phyloP scores from a whole-genome alignment of 176 grass and related monocot species.

The Musa troglodytarum region DNA sequence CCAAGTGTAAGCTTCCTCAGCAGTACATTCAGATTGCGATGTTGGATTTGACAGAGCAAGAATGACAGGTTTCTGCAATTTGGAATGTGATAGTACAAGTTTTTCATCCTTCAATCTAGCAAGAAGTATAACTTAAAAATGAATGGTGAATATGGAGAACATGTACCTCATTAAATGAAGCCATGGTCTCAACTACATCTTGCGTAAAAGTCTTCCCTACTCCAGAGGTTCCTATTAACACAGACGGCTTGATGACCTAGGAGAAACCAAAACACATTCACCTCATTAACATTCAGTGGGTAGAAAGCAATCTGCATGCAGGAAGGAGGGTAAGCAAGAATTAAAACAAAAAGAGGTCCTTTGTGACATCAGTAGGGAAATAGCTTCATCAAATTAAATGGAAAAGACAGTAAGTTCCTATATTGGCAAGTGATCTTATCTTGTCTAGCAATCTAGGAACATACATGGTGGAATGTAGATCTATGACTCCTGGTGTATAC shows the following conservation, averaged over 20 bases:
- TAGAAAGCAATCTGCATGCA: background rate
- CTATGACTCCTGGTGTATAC: too few relatives aligned
- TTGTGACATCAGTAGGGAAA: background rate
- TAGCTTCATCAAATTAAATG: background rate
- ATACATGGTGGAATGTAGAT: too few relatives aligned
- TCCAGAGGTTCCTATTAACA: conserved; percentile 91
- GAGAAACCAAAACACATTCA: background rate
- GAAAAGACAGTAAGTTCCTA: too few relatives aligned
- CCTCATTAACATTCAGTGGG: background rate
- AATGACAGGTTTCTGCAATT: conserved; percentile 71
- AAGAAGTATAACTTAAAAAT: background rate
- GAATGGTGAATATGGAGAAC: background rate
- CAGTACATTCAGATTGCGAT: conserved; percentile 87
- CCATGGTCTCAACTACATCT: conserved; percentile 83
- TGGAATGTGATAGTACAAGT: background rate
- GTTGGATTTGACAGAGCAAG: conserved; percentile 92
- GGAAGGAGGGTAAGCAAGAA: background rate
- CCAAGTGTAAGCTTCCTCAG: conserved; percentile 90
- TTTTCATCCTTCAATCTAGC: background rate
- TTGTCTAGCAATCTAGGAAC: too few relatives aligned
- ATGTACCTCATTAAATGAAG: conserved; percentile 76
- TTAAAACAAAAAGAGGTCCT: background rate
- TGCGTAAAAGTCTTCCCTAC: conserved; percentile 76
- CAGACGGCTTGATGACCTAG: conserved; percentile 89
- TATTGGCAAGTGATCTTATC: too few relatives aligned